A percentile compares a stretch with the other conserved stretches of the same genome.
These are phyloP conservation scores for Pichia manshurica DNA, from an alignment of 805 yeast species.

Conservation along the genomic window DNA sequence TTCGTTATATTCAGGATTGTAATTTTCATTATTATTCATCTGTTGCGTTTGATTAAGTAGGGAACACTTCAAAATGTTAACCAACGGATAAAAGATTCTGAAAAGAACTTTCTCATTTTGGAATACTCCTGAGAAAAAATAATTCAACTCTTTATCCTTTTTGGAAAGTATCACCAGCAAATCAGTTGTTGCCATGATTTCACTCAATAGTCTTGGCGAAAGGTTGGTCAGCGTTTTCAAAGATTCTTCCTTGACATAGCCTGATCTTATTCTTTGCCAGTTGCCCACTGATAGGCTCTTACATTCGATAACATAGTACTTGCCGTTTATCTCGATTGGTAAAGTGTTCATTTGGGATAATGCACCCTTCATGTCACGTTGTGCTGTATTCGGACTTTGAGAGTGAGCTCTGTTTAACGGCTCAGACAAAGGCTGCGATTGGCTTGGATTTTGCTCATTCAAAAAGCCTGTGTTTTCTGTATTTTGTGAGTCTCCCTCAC, in stretches of 20 bases:
- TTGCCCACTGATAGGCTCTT: constrained; percentile 66
- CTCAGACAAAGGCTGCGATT: background rate
- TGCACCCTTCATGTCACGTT: constrained; percentile 16
- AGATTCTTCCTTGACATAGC: constrained; percentile 38
- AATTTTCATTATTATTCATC: constrained; percentile 19
- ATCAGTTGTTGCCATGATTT: constrained; percentile 63
- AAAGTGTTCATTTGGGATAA: constrained; percentile 20
- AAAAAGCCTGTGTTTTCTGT: background rate
- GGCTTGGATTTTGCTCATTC: background rate
- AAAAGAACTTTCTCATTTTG: constrained; percentile 63
- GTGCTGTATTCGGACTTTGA: constrained; percentile 1
- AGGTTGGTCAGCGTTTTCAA: constrained; percentile 50
- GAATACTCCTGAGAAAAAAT: constrained; percentile 70
- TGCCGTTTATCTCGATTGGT: constrained; percentile 55
- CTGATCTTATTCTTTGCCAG: constrained; percentile 75
- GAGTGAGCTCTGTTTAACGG: background rate
- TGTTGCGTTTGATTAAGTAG: constrained; percentile 37
- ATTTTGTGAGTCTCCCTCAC: background rate
- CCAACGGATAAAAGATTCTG: constrained; percentile 65
- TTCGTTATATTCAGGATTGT: constrained; percentile 33
- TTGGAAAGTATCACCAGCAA: constrained; percentile 63
- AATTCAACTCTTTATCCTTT: constrained; percentile 66
- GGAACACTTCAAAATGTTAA: constrained; percentile 54
- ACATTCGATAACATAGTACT: constrained; percentile 62
- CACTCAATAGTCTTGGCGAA: constrained; percentile 60